These are phyloP conservation scores for Metarhizium anisopliae DNA, from an alignment of 2,329 filamentous ascomycete genomes.

Conservation along the genomic window DNA sequence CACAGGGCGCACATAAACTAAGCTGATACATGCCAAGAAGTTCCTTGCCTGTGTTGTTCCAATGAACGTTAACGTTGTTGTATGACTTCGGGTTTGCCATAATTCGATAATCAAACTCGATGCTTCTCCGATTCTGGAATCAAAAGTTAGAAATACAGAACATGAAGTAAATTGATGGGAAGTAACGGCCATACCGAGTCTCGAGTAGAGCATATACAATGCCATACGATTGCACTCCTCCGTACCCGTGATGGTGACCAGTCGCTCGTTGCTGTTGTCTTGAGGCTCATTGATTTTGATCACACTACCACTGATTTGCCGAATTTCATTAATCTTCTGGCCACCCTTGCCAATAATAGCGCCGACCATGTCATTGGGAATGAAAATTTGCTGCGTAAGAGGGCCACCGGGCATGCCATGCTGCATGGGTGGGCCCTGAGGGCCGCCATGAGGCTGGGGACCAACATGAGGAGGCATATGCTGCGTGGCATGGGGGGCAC, in stretches of 20 bases:
- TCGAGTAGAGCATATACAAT: conserved; percentile 97
- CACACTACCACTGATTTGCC: conserved; percentile 91
- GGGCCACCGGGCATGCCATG: conserved; percentile 51
- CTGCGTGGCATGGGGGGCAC: conserved; percentile 67
- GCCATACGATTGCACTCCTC: conserved; percentile 99
- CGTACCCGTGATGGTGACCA: conserved; percentile 95
- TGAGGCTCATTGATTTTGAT: conserved; percentile 99
- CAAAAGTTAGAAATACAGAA: conserved; percentile 17
- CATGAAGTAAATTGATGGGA: conserved; percentile 10
- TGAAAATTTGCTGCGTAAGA: conserved; percentile 96
- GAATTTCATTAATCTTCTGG: conserved; percentile 98
- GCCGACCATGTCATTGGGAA: conserved; percentile 98
- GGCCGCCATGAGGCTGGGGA: conserved; percentile 50
- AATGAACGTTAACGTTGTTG: not conserved
- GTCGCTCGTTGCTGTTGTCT: conserved; percentile 95
- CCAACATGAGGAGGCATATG: conserved; percentile 54
- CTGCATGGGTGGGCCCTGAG: conserved; percentile 67
- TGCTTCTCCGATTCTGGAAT: conserved; percentile 36
- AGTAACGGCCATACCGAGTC: conserved; percentile 63
- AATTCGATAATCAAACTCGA: conserved; percentile 23
- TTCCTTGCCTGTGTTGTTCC: conserved; percentile 4
- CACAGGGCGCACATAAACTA: not conserved
- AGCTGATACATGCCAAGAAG: not conserved
- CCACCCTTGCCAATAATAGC: conserved; percentile 98
- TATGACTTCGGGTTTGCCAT: not conserved